A percentile compares a stretch with the other conserved stretches of the same genome.
Conservation (phyloP, 805 yeast genomes). For the Metschnikowia anglica region DNA sequence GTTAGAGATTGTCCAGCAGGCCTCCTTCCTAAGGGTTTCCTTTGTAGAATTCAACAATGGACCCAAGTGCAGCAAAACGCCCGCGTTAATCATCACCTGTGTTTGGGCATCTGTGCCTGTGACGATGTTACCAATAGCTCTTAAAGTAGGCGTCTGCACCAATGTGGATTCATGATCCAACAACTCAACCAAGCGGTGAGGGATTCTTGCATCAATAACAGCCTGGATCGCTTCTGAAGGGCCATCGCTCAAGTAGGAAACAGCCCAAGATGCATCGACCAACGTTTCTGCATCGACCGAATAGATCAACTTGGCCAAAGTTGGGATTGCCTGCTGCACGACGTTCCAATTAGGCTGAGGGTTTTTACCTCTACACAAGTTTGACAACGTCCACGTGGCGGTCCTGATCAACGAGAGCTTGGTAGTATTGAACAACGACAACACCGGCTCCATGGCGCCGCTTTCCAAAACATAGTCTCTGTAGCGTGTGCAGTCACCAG, state of each 20-base stretch:
- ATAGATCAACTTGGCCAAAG: constrained; percentile 85
- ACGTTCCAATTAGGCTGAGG: constrained; percentile 95
- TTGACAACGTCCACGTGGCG: constrained; percentile 97
- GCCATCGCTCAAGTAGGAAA: constrained; percentile 92
- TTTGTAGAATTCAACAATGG: constrained; percentile 79
- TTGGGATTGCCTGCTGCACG: constrained; percentile 85
- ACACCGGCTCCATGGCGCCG: constrained; percentile 86
- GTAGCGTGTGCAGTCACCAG: constrained; percentile 90
- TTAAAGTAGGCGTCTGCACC: constrained; percentile 94
- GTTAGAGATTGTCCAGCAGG: constrained; percentile 98
- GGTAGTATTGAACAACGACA: constrained; percentile 72
- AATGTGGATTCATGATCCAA: constrained; percentile 78
- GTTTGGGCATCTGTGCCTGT: constrained; percentile 97
- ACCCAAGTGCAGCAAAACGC: constrained; percentile 82
- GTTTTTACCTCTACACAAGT: constrained; percentile 92
- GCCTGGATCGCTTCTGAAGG: constrained; percentile 92
- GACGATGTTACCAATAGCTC: constrained; percentile 97
- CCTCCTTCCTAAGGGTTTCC: constrained; percentile 93
- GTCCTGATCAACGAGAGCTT: constrained; percentile 91
- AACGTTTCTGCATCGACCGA: constrained; percentile 90
- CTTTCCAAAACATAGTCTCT: constrained; percentile 86
- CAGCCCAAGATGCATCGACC: constrained; percentile 99
- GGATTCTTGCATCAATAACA: constrained; percentile 93
- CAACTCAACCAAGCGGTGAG: constrained; percentile 88
- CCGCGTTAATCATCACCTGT: constrained; percentile 89